These are phyloP conservation scores for Orbilia ellipsospora DNA, from an alignment of 2,329 filamentous ascomycete species.

Conservation along the genomic window DNA sequence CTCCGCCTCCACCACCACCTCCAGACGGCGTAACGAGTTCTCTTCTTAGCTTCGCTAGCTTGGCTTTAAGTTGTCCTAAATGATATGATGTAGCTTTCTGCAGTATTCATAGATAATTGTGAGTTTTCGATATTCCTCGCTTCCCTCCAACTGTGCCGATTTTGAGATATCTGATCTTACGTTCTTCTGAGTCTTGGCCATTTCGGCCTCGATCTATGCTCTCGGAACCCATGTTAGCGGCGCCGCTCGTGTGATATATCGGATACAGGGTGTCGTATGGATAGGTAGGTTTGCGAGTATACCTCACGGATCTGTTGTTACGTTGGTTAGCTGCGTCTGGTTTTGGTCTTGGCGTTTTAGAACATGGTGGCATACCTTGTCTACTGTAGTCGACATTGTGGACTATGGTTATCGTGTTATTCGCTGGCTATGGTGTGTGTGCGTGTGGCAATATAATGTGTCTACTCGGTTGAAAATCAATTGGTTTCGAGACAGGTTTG, in stretches of 20 bases:
- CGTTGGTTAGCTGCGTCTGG: constrained; percentile 75
- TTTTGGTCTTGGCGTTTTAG: constrained; percentile 95
- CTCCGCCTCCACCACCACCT: constrained; percentile 84
- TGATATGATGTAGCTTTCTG: constrained; percentile 88
- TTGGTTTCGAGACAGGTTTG: too few species aligned
- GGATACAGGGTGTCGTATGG: background rate
- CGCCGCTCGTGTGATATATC: background rate
- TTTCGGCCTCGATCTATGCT: constrained; percentile 66
- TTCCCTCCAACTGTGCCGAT: background rate
- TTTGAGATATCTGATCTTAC: constrained; percentile 12
- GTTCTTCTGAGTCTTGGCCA: constrained; percentile 97
- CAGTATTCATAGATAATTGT: background rate
- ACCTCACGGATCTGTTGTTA: constrained; percentile 55
- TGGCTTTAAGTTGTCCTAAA: constrained; percentile 95
- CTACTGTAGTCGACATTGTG: constrained; percentile 94
- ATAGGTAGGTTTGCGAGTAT: constrained; percentile 14
- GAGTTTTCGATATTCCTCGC: constrained; percentile 9
- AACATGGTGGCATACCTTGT: constrained; percentile 75
- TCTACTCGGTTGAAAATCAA: too few species aligned
- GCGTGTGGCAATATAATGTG: too few species aligned
- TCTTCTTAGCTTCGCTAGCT: constrained; percentile 96
- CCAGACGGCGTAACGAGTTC: constrained; percentile 87
- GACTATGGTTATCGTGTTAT: too few species aligned
- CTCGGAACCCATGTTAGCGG: background rate
- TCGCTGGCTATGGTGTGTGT: too few species aligned